Conservation (phyloP, 164 flowering plant species). For the Aristolochia contorta region DNA sequence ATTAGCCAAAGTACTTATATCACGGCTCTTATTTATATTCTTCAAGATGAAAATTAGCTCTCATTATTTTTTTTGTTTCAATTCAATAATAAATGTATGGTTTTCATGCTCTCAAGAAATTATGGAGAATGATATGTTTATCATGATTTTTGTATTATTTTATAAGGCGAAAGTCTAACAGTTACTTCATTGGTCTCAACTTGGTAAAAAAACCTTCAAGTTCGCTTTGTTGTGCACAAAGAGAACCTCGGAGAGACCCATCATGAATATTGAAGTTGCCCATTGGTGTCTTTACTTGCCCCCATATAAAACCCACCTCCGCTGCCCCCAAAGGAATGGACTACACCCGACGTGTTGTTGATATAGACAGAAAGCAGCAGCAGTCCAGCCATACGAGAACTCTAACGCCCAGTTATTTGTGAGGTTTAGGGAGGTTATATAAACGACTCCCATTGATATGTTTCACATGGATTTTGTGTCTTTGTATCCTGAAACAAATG, state of each 20-base stretch:
- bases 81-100: too few species aligned
- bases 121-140: too few species aligned
- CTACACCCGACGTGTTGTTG: conserved; percentile 38
- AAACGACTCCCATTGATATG: conserved; percentile 38
- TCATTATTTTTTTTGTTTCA: too few species aligned
- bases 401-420: conserved; percentile 73
- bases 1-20: too few species aligned
- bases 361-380: conserved; percentile 11
- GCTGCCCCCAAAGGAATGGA: conserved; percentile 31
- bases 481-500: too few species aligned
- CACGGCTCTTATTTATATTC: too few species aligned
- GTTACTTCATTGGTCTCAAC: conserved; percentile 59
- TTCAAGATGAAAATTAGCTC: too few species aligned
- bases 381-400: conserved; percentile 22
- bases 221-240: conserved; percentile 83
- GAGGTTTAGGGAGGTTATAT: conserved; percentile 64
- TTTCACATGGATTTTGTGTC: too few species aligned
- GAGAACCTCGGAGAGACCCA: conserved; percentile 67
- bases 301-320: conserved; percentile 25
- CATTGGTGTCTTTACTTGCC: conserved; percentile 57
- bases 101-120: too few species aligned
- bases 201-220: conserved; percentile 74
- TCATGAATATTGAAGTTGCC: conserved; percentile 81
- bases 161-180: too few species aligned
- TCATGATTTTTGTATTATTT: too few species aligned